These are phyloP conservation scores for Apophysomyces ossiformis DNA, from an alignment of 371 early-diverging fungal genomes.

Conservation along the genomic window DNA sequence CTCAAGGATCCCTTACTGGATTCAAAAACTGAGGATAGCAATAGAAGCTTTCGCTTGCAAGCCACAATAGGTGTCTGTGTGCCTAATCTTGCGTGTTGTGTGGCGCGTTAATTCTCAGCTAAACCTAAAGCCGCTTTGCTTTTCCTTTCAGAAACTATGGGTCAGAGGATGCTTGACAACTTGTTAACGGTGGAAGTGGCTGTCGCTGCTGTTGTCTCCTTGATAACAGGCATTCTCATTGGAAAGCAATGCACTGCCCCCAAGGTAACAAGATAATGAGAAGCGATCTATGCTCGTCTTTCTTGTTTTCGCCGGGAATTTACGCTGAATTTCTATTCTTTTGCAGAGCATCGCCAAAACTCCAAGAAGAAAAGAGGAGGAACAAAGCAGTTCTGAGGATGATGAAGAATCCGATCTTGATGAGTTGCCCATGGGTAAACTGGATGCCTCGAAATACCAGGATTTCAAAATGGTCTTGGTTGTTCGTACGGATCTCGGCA, in stretches of 20 bases:
- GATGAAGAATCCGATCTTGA: conserved; percentile 45
- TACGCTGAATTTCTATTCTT: not conserved
- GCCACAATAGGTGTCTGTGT: no score
- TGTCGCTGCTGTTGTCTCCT: conserved; percentile 24
- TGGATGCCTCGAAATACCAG: conserved; percentile 37
- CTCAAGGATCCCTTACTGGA: not conserved
- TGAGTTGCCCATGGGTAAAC: conserved; percentile 27
- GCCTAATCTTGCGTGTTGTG: not conserved
- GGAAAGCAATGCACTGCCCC: conserved; percentile 20
- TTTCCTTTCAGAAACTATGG: not conserved
- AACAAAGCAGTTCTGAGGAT: conserved; percentile 17
- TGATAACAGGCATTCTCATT: conserved; percentile 34
- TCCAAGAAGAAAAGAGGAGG: conserved; percentile 25
- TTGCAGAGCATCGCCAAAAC: not conserved
- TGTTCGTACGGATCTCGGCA: conserved; percentile 89
- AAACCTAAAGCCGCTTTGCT: not conserved
- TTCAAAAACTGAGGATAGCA: no score
- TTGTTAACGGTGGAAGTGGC: conserved; percentile 17
- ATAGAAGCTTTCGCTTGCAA: no score
- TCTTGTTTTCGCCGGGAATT: not conserved
- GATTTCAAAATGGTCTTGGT: conserved; percentile 74
- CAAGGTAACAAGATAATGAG: conserved; percentile 1
- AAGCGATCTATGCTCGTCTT: no score
- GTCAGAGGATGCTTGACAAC: not conserved
- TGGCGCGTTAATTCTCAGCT: conserved; percentile 4